Conservation (phyloP, 139 green algal genomes). For the Closterium sp. region DNA sequence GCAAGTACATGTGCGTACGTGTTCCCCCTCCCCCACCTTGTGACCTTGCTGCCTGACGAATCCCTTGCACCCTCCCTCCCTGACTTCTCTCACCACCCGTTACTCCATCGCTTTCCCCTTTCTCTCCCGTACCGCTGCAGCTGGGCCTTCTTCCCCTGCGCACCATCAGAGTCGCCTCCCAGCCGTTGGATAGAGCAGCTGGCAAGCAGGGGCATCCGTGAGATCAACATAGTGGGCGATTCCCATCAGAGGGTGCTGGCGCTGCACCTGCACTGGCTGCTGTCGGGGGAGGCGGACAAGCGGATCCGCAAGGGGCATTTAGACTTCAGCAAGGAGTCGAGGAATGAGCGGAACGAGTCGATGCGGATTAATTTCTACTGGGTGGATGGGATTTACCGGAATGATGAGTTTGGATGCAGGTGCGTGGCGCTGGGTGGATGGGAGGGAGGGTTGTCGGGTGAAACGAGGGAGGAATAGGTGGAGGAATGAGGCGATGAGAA, state of each 20-base stretch:
- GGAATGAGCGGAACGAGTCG: neutral
- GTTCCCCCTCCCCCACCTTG: too few species aligned
- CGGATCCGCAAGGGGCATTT: neutral
- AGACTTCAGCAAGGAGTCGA: neutral
- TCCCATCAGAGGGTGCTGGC: neutral
- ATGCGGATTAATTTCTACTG: neutral
- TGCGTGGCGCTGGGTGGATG: neutral
- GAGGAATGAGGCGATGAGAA: too few species aligned
- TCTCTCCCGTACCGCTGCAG: neutral
- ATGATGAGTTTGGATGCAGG: neutral
- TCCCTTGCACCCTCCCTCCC: too few species aligned
- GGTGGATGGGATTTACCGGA: neutral
- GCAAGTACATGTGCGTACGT: neutral
- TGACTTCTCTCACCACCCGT: neutral
- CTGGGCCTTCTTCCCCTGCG: neutral
- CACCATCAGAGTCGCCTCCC: neutral
- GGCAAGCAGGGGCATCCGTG: neutral
- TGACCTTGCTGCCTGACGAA: too few species aligned
- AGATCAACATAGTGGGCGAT: neutral
- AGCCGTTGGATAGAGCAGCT: neutral
- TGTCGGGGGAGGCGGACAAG: neutral
- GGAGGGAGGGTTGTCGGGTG: too few species aligned
- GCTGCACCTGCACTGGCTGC: neutral
- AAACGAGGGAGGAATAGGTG: too few species aligned
- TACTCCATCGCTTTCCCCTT: neutral